These are phyloP conservation scores for Sanghuangporus sanghuang DNA, from an alignment of 1,284 basidiomycete species.

Conservation along the genomic window DNA sequence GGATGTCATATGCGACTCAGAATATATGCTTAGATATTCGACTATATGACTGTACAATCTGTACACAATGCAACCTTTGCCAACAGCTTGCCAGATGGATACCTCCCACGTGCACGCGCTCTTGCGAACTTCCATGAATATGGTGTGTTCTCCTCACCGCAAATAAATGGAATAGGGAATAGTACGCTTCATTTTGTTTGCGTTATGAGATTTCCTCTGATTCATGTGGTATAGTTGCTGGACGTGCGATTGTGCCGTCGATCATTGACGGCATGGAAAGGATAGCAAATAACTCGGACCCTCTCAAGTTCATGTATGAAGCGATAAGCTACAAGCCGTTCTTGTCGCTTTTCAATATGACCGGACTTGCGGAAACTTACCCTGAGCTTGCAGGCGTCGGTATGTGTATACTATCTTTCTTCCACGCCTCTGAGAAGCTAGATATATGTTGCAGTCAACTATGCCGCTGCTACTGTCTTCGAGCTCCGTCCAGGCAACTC, in stretches of 20 bases:
- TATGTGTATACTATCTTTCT: constrained; percentile 12
- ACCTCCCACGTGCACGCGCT: constrained; percentile 33
- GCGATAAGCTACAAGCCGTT: constrained; percentile 51
- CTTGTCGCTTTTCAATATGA: constrained; percentile 49
- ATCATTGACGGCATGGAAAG: constrained; percentile 37
- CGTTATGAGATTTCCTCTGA: background rate
- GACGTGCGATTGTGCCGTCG: constrained; percentile 40
- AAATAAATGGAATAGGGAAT: constrained; percentile 38
- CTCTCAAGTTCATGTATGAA: constrained; percentile 39
- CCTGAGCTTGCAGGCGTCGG: constrained; percentile 32
- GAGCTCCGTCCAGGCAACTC: constrained; percentile 32
- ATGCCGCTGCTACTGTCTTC: constrained; percentile 38
- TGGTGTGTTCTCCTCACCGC: constrained; percentile 38
- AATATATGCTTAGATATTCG: constrained; percentile 36
- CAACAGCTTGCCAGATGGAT: constrained; percentile 27
- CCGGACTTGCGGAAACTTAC: constrained; percentile 30
- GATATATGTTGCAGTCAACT: constrained; percentile 31
- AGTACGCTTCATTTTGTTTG: constrained; percentile 24
- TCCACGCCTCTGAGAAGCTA: background rate
- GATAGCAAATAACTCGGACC: constrained; percentile 38
- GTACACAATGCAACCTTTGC: constrained; percentile 44
- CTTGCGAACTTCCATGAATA: constrained; percentile 49
- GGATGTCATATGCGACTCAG: background rate
- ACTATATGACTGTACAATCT: constrained; percentile 45
- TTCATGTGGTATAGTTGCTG: constrained; percentile 37